Conservation (phyloP, 768 basidiomycete genomes). For the Calocybe gangraenosa region DNA sequence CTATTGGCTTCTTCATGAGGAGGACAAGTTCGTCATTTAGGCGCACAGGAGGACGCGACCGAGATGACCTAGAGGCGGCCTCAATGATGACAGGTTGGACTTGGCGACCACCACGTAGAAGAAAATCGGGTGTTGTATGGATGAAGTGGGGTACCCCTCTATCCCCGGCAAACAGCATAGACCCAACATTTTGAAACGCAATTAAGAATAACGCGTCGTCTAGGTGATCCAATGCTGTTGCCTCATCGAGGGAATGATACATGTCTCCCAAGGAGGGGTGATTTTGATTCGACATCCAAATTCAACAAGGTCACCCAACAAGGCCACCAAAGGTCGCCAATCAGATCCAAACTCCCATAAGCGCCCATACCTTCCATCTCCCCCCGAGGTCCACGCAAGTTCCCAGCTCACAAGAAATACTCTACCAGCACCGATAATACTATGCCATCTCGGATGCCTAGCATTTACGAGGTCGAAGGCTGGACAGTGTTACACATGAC, state of each 20-base stretch:
- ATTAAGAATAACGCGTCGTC: background rate
- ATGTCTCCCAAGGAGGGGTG: background rate
- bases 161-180: constrained; percentile 3
- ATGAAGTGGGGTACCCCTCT: background rate
- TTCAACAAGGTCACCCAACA: too few species aligned
- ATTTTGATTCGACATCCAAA: background rate
- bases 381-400: too few species aligned
- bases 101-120: background rate
- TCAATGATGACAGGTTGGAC: background rate
- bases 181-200: constrained; percentile 1
- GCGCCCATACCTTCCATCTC: too few species aligned
- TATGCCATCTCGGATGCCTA: too few species aligned
- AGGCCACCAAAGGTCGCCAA: too few species aligned
- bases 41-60: background rate
- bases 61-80: too few species aligned
- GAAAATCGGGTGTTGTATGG: background rate
- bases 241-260: background rate
- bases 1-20: constrained; percentile 9
- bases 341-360: too few species aligned
- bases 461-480: too few species aligned
- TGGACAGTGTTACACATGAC: too few species aligned
- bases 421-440: too few species aligned
- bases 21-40: constrained; percentile 8
- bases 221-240: background rate
- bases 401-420: too few species aligned